These are phyloP conservation scores for Fusarium fujikuroi DNA, from an alignment of 2,329 filamentous ascomycete species.

Conservation along the genomic window DNA sequence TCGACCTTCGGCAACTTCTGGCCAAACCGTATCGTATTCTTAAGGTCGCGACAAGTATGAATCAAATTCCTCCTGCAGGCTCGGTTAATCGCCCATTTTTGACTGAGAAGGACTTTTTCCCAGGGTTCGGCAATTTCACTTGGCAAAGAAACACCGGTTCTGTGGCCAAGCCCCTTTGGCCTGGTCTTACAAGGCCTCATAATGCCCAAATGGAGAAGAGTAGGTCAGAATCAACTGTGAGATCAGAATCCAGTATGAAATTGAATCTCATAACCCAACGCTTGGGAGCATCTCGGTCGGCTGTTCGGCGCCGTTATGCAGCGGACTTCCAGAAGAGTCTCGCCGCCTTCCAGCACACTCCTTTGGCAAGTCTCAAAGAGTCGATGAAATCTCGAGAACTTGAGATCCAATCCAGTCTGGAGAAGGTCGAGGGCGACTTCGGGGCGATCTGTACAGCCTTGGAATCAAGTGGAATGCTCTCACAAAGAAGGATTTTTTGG, in stretches of 20 bases:
- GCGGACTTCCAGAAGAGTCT: slow-evolving; percentile 36
- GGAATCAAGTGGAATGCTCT: slow-evolving; percentile 5
- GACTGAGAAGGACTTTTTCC: slow-evolving; percentile 8
- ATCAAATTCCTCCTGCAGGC: background rate
- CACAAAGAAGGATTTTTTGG: slow-evolving; percentile 33
- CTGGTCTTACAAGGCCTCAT: background rate
- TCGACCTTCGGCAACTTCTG: slow-evolving; percentile 32
- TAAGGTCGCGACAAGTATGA: background rate
- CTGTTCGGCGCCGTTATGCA: slow-evolving; percentile 34
- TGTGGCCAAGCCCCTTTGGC: background rate
- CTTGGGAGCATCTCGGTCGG: slow-evolving; percentile 27
- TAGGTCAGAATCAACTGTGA: slow-evolving; percentile 2
- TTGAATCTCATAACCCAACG: slow-evolving; percentile 18
- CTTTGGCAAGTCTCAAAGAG: background rate
- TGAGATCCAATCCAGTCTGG: slow-evolving; percentile 1
- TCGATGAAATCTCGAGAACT: slow-evolving; percentile 2
- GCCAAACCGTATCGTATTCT: slow-evolving; percentile 24
- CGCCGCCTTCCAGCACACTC: slow-evolving; percentile 28
- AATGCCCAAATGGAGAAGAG: background rate
- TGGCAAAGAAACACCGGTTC: slow-evolving; percentile 3
- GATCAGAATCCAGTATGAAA: slow-evolving; percentile 1
- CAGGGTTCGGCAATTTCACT: background rate
- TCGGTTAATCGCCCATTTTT: slow-evolving; percentile 17
- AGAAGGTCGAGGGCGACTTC: slow-evolving; percentile 16
- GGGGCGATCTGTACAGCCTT: slow-evolving; percentile 17